Evolutionary conservation across 805 yeast genomes (phyloP), one percentile per base, ranked within the genome.

Genomic region (Phaffomyces opuntiae): DNA sequence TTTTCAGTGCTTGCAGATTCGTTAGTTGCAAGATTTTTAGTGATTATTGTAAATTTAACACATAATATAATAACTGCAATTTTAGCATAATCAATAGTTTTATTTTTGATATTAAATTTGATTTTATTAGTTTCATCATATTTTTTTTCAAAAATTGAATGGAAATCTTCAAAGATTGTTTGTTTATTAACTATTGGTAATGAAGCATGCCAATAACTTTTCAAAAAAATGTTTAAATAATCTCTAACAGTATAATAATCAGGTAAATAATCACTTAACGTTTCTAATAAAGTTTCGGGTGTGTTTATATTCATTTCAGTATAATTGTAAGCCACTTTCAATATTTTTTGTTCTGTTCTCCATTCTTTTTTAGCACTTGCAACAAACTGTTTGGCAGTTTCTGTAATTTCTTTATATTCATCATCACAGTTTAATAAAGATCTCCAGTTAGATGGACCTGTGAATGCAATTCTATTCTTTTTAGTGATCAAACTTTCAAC

Each of bases 381-480:
- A 1, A 53, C 42, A 32, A 49, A 51, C 0, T 41, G 16, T 26
- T 48, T 47, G 1, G 53, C 49, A 9, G 49, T 44, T 21, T 49
- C 42, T 1, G 51, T 13, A 4, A 49, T 13, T 7, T 51, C 59
- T 4, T 43, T 35, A 17, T 36, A 17, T 5, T 34, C 40, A 4
- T 19, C 21, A 12, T 49, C 44, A 4, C 48, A 33, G 16, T 39
- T 47, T 17, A 51, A 5, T 9, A 47, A 27, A 1, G 60, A 38
- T 44, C 53, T 50, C 59, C 59, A 59, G 17, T 52, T 47, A 1
- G 56, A 49, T 2, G 59, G 49, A 1, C 63, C 63, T 31, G 38
- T 51, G 39, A 38, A 54, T 5, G 50, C 31, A 2, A 39, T 24
- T n/a, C 55, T 48, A n/a, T 52, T 46, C 2, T 37, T 29, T 33